Evolutionary conservation across 2,329 filamentous ascomycete genomes (phyloP).

Genomic region (Pyricularia pennisetigena): DNA sequence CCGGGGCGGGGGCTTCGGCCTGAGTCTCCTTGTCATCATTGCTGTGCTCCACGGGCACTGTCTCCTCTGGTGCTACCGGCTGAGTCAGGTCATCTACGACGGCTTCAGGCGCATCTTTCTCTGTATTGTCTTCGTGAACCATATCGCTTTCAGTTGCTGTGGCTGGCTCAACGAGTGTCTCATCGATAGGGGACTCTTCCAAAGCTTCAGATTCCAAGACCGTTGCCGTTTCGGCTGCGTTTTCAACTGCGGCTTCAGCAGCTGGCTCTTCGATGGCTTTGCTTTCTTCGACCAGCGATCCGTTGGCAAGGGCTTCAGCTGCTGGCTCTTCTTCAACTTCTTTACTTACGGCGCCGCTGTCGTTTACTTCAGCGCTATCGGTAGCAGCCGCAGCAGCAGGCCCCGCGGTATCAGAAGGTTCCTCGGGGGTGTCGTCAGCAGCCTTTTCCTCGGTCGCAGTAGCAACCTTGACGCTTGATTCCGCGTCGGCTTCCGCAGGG

Average conservation of each 20-base stretch:
- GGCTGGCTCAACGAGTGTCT: neutral
- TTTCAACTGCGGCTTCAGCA: neutral
- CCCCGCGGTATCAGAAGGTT: neutral
- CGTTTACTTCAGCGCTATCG: neutral
- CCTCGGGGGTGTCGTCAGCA: neutral
- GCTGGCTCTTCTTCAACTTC: neutral
- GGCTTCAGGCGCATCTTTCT: neutral
- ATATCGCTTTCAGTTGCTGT: neutral
- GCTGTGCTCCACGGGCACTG: neutral
- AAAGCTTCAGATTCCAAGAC: neutral
- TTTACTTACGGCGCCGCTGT: neutral
- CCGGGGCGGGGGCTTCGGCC: neutral
- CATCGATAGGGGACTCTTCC: neutral
- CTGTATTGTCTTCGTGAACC: neutral
- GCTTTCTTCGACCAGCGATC: neutral
- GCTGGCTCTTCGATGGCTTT: neutral
- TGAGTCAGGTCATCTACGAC: neutral
- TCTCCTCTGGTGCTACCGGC: neutral
- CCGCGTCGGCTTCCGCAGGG: neutral
- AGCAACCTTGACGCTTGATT: neutral
- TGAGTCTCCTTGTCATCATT: neutral
- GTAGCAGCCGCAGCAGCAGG: neutral
- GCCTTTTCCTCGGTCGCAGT: neutral
- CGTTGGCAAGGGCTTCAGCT: neutral
- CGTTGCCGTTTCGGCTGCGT: neutral